Conservation (phyloP, 1,284 basidiomycete species). For the Ceratobasidium sp. region DNA sequence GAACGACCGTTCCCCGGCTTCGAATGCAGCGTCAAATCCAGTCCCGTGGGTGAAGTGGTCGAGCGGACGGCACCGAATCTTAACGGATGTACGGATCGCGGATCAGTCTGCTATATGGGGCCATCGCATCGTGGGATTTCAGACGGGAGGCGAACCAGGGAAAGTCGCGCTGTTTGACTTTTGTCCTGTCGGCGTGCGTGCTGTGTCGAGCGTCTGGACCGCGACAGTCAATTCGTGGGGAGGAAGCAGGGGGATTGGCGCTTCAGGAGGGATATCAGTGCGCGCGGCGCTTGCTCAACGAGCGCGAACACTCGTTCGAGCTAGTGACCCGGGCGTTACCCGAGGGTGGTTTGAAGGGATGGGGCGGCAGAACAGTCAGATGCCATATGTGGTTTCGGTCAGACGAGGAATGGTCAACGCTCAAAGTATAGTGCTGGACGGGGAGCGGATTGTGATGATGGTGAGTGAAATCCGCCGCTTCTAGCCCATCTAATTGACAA, state of each 20-base stretch:
- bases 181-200: constrained; percentile 18
- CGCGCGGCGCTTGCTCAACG: constrained; percentile 34
- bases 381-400: constrained; percentile 35
- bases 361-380: constrained; percentile 1
- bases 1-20: background rate
- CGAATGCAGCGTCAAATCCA: background rate
- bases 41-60: constrained; percentile 31
- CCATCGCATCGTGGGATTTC: constrained; percentile 17
- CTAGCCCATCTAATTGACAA: background rate
- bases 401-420: constrained; percentile 19
- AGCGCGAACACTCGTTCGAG: constrained; percentile 29
- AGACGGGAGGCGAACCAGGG: constrained; percentile 6
- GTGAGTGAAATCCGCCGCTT: background rate
- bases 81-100: constrained; percentile 2
- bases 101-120: constrained; percentile 20
- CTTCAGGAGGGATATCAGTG: constrained; percentile 19
- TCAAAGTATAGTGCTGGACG: background rate
- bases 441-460: constrained; percentile 10
- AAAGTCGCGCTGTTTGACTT: constrained; percentile 31
- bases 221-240: background rate
- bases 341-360: constrained; percentile 32
- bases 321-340: background rate
- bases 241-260: background rate
- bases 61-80: background rate
- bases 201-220: constrained; percentile 15